Conservation (phyloP, 1,284 basidiomycete genomes). For the Puccinia polysora region DNA sequence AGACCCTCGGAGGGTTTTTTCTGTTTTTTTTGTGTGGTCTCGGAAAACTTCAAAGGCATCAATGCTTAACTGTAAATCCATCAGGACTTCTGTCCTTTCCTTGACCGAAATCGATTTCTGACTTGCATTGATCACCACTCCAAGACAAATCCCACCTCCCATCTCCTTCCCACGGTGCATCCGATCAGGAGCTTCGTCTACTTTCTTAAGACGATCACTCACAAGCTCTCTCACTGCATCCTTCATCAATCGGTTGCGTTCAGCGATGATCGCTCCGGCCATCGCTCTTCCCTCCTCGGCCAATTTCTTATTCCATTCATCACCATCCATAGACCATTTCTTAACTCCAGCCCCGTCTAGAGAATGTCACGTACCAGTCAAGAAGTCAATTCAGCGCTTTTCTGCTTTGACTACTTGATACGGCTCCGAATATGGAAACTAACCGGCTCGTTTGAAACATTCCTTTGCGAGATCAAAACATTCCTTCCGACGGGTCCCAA, state of each 20-base stretch:
- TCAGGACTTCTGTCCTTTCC: constrained; percentile 29
- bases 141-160: constrained; percentile 24
- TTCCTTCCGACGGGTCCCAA: neutral
- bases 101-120: neutral
- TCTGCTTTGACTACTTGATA: too few species aligned
- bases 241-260: constrained; percentile 20
- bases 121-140: neutral
- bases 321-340: constrained; percentile 5
- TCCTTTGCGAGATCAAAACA: neutral
- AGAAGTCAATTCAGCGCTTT: too few species aligned
- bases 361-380: neutral
- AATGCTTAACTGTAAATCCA: constrained; percentile 26
- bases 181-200: constrained; percentile 3
- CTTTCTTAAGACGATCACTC: neutral
- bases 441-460: neutral
- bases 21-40: too few species aligned
- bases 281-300: neutral
- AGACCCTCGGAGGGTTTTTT: too few species aligned
- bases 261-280: neutral
- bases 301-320: neutral
- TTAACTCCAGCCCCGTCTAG: constrained; percentile 12
- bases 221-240: neutral
- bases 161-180: constrained; percentile 34
- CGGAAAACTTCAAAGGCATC: too few species aligned
- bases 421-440: neutral